These are phyloP conservation scores for Plasmodium ovale DNA, from an alignment of 169 alveolate genomes.

Conservation along the genomic window DNA sequence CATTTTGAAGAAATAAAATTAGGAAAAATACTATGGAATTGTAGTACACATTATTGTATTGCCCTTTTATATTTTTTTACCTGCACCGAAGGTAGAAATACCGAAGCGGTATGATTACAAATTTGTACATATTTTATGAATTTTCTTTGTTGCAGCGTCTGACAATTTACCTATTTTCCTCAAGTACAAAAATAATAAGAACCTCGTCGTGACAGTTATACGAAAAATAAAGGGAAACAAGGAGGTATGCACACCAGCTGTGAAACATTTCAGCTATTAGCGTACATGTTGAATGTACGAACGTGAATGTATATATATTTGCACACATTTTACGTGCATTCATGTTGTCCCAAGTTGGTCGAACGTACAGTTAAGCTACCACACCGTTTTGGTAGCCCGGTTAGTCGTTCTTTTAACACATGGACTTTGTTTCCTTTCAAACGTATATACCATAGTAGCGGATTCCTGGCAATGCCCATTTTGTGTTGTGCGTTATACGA, in stretches of 20 bases:
- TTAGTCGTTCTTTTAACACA: too few relatives aligned
- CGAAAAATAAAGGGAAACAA: constrained; percentile 83
- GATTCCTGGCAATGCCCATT: too few relatives aligned
- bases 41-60: too few relatives aligned
- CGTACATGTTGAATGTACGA: too few relatives aligned
- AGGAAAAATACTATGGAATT: background rate
- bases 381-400: too few relatives aligned
- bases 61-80: too few relatives aligned
- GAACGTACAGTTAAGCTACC: too few relatives aligned
- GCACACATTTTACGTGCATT: background rate
- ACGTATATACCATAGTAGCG: too few relatives aligned
- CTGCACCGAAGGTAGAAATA: too few relatives aligned
- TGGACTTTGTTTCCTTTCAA: background rate
- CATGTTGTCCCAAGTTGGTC: background rate
- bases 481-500: too few relatives aligned
- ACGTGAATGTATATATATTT: background rate
- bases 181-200: constrained; percentile 81
- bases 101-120: too few relatives aligned
- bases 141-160: constrained; percentile 82
- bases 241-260: constrained; percentile 22
- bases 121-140: too few relatives aligned
- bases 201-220: constrained; percentile 81
- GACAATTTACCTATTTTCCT: constrained; percentile 86
- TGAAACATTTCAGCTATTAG: background rate
- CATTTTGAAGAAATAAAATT: background rate